A percentile compares a stretch with the other conserved stretches of the same genome.
Evolutionary conservation across 1,139 yeast species (phyloP).

Genomic region (Scheffersomyces cryptocercus): DNA sequence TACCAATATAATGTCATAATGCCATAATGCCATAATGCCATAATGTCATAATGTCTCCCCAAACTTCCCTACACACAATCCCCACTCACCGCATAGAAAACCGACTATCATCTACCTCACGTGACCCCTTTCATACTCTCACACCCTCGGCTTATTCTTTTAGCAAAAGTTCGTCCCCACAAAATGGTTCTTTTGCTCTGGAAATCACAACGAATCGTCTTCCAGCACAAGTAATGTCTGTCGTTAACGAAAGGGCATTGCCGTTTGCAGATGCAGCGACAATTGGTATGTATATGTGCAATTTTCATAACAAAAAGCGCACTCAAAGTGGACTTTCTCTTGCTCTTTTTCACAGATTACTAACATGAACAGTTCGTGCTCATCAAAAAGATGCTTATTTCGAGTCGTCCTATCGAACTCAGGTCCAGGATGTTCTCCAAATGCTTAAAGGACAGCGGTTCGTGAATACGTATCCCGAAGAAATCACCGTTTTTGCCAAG

Average conservation of each 20-base stretch:
- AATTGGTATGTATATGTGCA: slow-evolving; percentile 35
- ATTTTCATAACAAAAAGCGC: not conserved
- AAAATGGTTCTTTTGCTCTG: too few relatives aligned
- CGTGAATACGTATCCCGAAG: slow-evolving; percentile 63
- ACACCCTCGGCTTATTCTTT: too few relatives aligned
- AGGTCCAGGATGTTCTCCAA: slow-evolving; percentile 59
- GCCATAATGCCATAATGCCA: too few relatives aligned
- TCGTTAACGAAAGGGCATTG: slow-evolving; percentile 29
- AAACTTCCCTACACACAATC: too few relatives aligned
- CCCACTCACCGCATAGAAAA: too few relatives aligned
- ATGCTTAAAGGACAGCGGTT: slow-evolving; percentile 66
- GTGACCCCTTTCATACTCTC: too few relatives aligned
- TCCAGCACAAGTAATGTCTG: slow-evolving; percentile 19
- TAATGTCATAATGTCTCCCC: too few relatives aligned
- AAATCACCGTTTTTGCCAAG: slow-evolving; percentile 59
- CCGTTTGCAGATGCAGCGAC: slow-evolving; percentile 54
- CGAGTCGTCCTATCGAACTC: slow-evolving; percentile 54
- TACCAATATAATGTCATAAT: too few relatives aligned
- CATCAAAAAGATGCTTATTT: slow-evolving; percentile 85
- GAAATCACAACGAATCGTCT: too few relatives aligned
- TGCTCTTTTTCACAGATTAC: slow-evolving; percentile 4
- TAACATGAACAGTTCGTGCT: slow-evolving; percentile 56
- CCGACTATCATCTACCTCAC: too few relatives aligned
- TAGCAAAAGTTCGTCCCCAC: too few relatives aligned
- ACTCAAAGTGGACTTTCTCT: slow-evolving; percentile 1